Conservation (phyloP, 23 red algal species). For the Gracilariopsis chorda region DNA sequence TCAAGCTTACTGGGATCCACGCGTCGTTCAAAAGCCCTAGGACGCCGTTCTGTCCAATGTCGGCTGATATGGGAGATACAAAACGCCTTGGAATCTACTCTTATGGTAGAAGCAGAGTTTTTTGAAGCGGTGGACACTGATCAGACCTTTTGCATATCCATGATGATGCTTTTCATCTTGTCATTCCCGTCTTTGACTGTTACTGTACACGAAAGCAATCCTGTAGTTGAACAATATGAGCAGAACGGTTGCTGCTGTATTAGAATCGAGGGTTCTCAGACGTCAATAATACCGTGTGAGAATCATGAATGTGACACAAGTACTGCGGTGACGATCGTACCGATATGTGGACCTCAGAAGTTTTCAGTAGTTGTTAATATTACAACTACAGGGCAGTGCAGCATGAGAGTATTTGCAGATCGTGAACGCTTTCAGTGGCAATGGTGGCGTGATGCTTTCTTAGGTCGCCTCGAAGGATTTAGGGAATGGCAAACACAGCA, state of each 20-base stretch:
- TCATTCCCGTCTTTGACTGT: background rate
- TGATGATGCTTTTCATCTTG: background rate
- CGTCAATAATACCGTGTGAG: background rate
- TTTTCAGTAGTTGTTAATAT: background rate
- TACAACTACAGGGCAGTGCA: background rate
- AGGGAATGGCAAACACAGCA: background rate
- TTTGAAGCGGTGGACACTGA: background rate
- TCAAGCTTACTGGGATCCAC: background rate
- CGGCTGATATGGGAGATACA: constrained; percentile 20
- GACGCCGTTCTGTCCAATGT: background rate
- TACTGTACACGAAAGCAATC: background rate
- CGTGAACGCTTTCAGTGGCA: background rate
- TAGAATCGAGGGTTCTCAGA: background rate
- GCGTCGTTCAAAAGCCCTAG: background rate
- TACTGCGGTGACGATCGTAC: background rate
- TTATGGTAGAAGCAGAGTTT: background rate
- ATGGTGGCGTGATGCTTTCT: constrained; percentile 11
- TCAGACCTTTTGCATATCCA: background rate
- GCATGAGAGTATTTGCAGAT: background rate
- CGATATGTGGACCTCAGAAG: background rate
- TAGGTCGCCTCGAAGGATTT: background rate
- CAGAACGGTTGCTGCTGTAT: too few relatives aligned
- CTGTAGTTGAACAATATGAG: background rate
- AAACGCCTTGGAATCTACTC: background rate
- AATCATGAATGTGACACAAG: background rate